Evolutionary conservation across 1,139 yeast species (phyloP).

Genomic region (Eremothecium gossypii): DNA sequence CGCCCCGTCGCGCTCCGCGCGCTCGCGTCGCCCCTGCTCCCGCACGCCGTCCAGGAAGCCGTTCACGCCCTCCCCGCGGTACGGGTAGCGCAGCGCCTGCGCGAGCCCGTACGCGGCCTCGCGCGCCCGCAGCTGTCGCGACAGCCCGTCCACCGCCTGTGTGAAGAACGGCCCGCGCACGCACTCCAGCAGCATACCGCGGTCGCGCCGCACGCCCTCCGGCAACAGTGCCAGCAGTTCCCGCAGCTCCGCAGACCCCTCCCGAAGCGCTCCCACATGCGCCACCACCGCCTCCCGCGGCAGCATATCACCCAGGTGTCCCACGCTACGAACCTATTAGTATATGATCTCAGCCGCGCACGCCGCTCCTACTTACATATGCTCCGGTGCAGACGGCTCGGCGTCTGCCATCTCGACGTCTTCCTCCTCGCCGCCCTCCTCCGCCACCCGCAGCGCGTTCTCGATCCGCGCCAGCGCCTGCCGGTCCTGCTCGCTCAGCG

Average conservation of each 20-base stretch:
- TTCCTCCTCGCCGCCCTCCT: conserved; percentile 33
- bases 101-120: conserved; percentile 44
- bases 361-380: conserved; percentile 5
- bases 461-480: conserved; percentile 44
- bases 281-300: conserved; percentile 26
- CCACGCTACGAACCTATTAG: conserved; percentile 7
- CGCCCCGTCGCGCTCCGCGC: conserved; percentile 6
- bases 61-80: conserved; percentile 51
- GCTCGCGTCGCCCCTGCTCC: conserved; percentile 27
- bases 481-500: conserved; percentile 56
- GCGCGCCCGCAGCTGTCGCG: conserved; percentile 39
- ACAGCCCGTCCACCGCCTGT: conserved; percentile 39
- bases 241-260: conserved; percentile 30
- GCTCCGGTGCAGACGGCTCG: conserved; percentile 3
- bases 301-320: conserved; percentile 8
- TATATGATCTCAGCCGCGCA: conserved; percentile 7
- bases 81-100: conserved; percentile 42
- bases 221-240: conserved; percentile 40
- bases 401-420: conserved; percentile 13
- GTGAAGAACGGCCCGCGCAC: conserved; percentile 47
- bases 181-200: conserved; percentile 37
- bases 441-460: conserved; percentile 42
- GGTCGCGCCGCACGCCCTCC: conserved; percentile 34
- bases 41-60: conserved; percentile 46
- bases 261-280: conserved; percentile 35